A percentile compares a stretch with the other conserved stretches of the same genome.
phyloP scores from a whole-genome alignment of 2,329 filamentous ascomycete species.

The Fusarium verrucosum region DNA sequence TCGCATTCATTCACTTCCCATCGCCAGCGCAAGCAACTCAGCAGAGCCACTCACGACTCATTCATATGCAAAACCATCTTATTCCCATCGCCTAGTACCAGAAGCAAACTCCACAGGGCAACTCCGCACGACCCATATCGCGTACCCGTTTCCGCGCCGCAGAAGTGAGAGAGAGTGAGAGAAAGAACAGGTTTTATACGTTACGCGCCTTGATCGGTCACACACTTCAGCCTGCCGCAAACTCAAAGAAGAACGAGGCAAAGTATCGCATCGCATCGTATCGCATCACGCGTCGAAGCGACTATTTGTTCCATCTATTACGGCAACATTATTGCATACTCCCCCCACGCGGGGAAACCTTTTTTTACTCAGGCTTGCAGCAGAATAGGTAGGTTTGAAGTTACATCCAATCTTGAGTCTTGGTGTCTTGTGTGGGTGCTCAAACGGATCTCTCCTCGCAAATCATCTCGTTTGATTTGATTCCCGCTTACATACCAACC shows the following conservation, averaged over 20 bases:
- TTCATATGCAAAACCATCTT: not conserved
- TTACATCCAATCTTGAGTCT: not conserved
- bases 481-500: slow-evolving; percentile 17
- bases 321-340: not conserved
- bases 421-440: not conserved
- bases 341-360: slow-evolving; percentile 18
- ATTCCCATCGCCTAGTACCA: slow-evolving; percentile 9
- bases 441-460: slow-evolving; percentile 1
- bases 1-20: not conserved
- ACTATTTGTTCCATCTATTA: slow-evolving; percentile 5
- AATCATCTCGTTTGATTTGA: slow-evolving; percentile 15
- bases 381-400: too few species aligned
- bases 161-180: not conserved
- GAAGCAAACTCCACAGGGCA: slow-evolving; percentile 21
- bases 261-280: slow-evolving; percentile 2
- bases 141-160: slow-evolving; percentile 15
- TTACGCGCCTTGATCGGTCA: not conserved
- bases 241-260: not conserved
- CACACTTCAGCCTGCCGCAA: not conserved
- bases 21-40: slow-evolving; percentile 1
- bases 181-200: not conserved
- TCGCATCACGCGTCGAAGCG: slow-evolving; percentile 1
- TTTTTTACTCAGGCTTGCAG: too few species aligned
- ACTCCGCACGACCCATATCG: slow-evolving; percentile 37
- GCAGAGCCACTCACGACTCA: not conserved